Evolutionary conservation across 1,284 basidiomycete genomes (phyloP), one percentile per base, ranked within the genome.

Genomic region (Cystobasidium slooffiae): DNA sequence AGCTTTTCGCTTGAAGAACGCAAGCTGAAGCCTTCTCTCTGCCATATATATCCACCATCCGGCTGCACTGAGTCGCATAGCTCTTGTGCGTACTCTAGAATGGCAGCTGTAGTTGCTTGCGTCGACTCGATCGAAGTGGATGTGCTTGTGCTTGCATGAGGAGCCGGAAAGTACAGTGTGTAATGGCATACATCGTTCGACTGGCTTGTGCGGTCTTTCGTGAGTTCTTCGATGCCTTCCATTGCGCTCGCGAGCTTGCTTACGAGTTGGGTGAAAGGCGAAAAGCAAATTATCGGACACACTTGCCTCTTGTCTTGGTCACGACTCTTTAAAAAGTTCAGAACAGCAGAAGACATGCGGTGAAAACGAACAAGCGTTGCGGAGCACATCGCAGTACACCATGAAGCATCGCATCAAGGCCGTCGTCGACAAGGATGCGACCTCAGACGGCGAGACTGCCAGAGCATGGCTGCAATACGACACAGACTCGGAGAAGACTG

Each of bases 41-140:
- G 79, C 81, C 81, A 82, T 37, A 82, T 78, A 69, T 82, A 82
- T 24, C 67, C 77, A 16, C 56, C 46, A 8, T 43, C 52, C 24
- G 43, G 31, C 24, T 64, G 24, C n/a, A 39, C 43, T 7, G 46
- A 55, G 18, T 63, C 39, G 59, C 67, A 63, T 31, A 75, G 70
- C 20, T 49, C 31, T 20, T 66, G 59, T 53, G 62, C 70, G 62
- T 39, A 52, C 20, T 44, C 56, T 44, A 73, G 63, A 37, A 73
- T 47, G 24, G 47, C 46, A 31, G 70, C 70, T 44, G 62, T 16
- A 8, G 52, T 22, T 31, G 70, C 70, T 39, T 59, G 70, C 62
- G 58, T 31, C 39, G 58, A 53, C 68, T 70, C 52, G 52, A 62
- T 70, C 68, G 46, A 39, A 20, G 20, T 22, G 39, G 67, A 10